phyloP scores from a whole-genome alignment of 2,329 filamentous ascomycete species.

The Diaporthe nobilis region DNA sequence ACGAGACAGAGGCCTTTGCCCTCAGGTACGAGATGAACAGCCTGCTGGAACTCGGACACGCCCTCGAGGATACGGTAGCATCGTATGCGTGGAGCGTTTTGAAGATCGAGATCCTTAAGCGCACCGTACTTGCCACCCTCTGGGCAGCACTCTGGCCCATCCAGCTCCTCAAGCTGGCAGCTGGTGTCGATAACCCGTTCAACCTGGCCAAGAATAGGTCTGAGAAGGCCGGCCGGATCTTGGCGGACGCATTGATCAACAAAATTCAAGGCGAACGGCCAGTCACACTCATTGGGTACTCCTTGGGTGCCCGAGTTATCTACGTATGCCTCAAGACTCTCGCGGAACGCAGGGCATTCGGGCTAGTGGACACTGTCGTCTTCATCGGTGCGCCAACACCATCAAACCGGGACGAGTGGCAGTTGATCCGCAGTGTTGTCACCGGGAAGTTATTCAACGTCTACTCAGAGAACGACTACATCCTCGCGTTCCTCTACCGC shows the following conservation, averaged over 20 bases:
- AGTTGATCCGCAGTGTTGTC: slow-evolving; percentile 81
- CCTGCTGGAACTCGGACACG: slow-evolving; percentile 81
- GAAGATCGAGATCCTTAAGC: slow-evolving; percentile 81
- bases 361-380: slow-evolving; percentile 85
- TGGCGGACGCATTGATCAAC: slow-evolving; percentile 87
- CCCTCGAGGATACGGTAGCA: slow-evolving; percentile 78
- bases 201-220: slow-evolving; percentile 81
- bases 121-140: slow-evolving; percentile 77
- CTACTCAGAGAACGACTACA: slow-evolving; percentile 88
- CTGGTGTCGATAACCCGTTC: slow-evolving; percentile 86
- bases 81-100: slow-evolving; percentile 83
- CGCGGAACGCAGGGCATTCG: slow-evolving; percentile 84
- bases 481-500: slow-evolving; percentile 89
- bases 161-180: slow-evolving; percentile 74
- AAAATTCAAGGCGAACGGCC: slow-evolving; percentile 86
- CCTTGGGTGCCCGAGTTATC: slow-evolving; percentile 84
- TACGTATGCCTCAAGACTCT: slow-evolving; percentile 85
- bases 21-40: slow-evolving; percentile 86
- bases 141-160: slow-evolving; percentile 80
- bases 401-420: slow-evolving; percentile 80
- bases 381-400: slow-evolving; percentile 87
- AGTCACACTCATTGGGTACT: slow-evolving; percentile 86
- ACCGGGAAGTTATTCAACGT: slow-evolving; percentile 89
- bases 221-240: slow-evolving; percentile 83
- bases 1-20: slow-evolving; percentile 84